These are phyloP conservation scores for Neofusicoccum parvum DNA, from an alignment of 2,329 filamentous ascomycete species.

Conservation along the genomic window DNA sequence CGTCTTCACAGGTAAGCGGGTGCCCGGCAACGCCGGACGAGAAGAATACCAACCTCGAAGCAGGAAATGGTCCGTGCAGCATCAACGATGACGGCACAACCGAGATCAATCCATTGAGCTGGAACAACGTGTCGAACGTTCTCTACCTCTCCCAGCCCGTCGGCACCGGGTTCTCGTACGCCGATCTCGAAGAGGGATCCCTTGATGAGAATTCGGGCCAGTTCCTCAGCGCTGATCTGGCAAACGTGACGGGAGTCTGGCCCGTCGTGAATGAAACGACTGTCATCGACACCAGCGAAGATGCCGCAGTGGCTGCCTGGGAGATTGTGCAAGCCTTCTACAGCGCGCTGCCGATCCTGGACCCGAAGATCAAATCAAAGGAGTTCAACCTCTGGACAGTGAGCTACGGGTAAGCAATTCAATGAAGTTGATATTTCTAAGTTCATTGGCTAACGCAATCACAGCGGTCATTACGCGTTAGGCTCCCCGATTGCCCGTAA, in stretches of 20 bases:
- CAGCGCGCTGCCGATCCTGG: constrained; percentile 43
- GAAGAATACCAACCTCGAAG: constrained; percentile 53
- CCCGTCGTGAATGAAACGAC: constrained; percentile 46
- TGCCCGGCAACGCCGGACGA: constrained; percentile 41
- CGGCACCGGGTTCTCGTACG: constrained; percentile 44
- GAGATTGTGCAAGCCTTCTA: constrained; percentile 40
- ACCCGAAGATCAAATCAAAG: constrained; percentile 55
- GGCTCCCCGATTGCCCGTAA: not conserved
- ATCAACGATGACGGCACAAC: constrained; percentile 44
- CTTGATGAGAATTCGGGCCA: not conserved
- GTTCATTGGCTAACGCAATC: not conserved
- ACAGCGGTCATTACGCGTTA: constrained; percentile 50
- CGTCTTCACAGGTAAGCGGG: constrained; percentile 4
- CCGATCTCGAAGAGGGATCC: constrained; percentile 23
- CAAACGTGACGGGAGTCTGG: constrained; percentile 38
- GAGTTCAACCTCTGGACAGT: constrained; percentile 58
- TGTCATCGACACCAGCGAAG: constrained; percentile 34
- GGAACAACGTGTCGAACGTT: constrained; percentile 43
- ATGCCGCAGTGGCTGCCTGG: constrained; percentile 40
- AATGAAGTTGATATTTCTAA: not conserved
- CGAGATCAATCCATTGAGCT: constrained; percentile 40
- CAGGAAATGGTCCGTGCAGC: constrained; percentile 49
- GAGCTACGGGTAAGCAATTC: constrained; percentile 44
- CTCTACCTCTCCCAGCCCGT: constrained; percentile 44
- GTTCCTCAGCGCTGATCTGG: not conserved